Conservation (phyloP, 164 flowering plant genomes). For the Umbilicus rupestris region DNA sequence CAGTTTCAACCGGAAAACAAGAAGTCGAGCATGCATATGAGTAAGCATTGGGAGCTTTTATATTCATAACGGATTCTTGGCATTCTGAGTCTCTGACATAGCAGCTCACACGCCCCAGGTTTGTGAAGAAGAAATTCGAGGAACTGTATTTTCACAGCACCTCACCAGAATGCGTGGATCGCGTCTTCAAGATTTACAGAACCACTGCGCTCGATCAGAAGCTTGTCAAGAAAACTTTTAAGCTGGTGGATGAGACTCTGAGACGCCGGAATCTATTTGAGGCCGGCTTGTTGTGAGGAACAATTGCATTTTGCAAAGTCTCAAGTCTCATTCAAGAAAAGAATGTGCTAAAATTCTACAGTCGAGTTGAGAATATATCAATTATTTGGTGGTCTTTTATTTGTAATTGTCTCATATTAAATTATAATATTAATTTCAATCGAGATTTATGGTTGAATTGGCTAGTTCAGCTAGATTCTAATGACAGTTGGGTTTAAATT, state of each 20-base stretch:
- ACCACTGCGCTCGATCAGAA: constrained; percentile 96
- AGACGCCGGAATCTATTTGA: constrained; percentile 85
- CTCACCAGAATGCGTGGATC: constrained; percentile 70
- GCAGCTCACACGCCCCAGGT: constrained; percentile 29
- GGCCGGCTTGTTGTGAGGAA: constrained; percentile 71
- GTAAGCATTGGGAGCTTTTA: constrained; percentile 37
- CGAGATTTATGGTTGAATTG: no score
- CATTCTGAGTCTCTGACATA: no score
- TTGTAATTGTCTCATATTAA: no score
- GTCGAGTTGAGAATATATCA: no score
- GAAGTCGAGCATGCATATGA: constrained; percentile 97
- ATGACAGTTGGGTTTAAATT: not conserved
- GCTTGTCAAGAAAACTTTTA: constrained; percentile 90
- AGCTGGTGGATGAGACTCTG: constrained; percentile 89
- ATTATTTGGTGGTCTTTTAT: no score
- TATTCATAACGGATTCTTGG: not conserved
- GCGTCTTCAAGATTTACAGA: constrained; percentile 89
- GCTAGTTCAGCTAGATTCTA: not conserved
- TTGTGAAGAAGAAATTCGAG: constrained; percentile 97
- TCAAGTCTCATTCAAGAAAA: no score
- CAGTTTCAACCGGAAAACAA: constrained; percentile 79
- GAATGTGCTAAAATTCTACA: no score
- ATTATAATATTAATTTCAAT: no score
- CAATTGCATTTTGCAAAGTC: no score
- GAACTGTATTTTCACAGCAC: constrained; percentile 88